Evolutionary conservation across 2,329 filamentous ascomycete species (phyloP), one percentile per base, ranked within the genome.

Genomic region (Pezicula carpinea): DNA sequence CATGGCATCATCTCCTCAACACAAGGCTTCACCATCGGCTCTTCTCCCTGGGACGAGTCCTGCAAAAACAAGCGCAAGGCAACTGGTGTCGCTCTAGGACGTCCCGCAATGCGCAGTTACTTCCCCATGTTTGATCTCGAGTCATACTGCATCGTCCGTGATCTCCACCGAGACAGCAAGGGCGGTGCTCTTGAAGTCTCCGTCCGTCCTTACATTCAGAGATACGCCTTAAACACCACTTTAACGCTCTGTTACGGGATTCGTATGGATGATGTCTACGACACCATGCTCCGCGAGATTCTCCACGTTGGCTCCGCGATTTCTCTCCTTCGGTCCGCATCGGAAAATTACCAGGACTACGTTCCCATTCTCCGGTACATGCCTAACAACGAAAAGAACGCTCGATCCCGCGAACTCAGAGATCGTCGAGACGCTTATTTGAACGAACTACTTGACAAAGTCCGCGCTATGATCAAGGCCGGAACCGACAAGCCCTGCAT

Each of bases 21-120:
- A 0, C 73, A 78, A 52, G 75, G 75, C 1, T 78, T 77, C 60
- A 78, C 75, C 0, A 77, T 78, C 43, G 75, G 74, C n/a, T 71
- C 67, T 5, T 71, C 67, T 2, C 75, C 74, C 1, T 77, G 74
- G 75, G 73, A 77, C 44, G 70, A 74, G 18, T 74, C 69, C 31
- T 77, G 73, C 58, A 72, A 71, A 54, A 76, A 74, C 52, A 76
- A 76, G 55, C 66, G 75, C 1, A 77, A 75, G 51, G 73, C 74
- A 1, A 70, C 73, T 1, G 72, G 72, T 1, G 70, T 68, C 1
- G 72, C 74, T 0, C 59, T 78, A 1, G 67, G 69, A 13, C 60
- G 71, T 19, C 65, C 69, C 0, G 70, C 71, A 4, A 64, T 77
- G 59, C 66, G 68, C 44, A 69, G 64, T 14, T 77, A 77, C 53